Conservation (phyloP, 148 eudicot genomes). For the Limonium bicolor region DNA sequence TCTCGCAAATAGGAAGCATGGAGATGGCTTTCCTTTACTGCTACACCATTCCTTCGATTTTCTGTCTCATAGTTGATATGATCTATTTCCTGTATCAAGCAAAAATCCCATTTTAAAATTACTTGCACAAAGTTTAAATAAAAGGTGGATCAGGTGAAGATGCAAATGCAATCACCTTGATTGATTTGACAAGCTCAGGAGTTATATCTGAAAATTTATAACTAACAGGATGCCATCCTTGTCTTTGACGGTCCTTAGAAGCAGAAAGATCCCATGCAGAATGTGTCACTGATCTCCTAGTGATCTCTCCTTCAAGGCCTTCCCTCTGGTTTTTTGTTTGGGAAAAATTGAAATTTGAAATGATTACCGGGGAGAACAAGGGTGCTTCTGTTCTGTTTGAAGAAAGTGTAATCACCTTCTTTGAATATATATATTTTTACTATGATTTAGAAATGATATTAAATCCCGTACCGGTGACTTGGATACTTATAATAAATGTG, state of each 20-base stretch:
- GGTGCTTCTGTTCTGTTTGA: background rate
- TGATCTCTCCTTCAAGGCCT: conserved; percentile 74
- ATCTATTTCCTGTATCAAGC: conserved; percentile 46
- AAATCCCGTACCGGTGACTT: too few species aligned
- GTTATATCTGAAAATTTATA: conserved; percentile 88
- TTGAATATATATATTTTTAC: too few species aligned
- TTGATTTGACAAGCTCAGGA: conserved; percentile 47
- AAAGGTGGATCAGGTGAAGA: background rate
- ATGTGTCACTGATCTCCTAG: conserved; percentile 73
- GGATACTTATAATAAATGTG: too few species aligned
- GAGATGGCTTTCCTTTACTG: conserved; percentile 66
- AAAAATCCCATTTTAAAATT: too few species aligned
- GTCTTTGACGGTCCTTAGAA: conserved; percentile 48
- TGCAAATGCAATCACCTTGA: conserved; percentile 42
- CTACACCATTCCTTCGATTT: conserved; percentile 88
- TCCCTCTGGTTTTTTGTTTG: conserved; percentile 30
- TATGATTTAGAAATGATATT: too few species aligned
- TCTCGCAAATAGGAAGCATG: conserved; percentile 89
- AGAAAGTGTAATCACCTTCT: too few species aligned
- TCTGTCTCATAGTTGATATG: conserved; percentile 79
- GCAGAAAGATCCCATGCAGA: conserved; percentile 76
- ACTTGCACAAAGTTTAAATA: background rate
- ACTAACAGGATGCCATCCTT: conserved; percentile 93
- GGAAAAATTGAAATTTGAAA: background rate
- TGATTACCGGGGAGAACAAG: background rate